Evolutionary conservation across 441 rosid genomes (phyloP).

Genomic region (Bruguiera hainesii): DNA sequence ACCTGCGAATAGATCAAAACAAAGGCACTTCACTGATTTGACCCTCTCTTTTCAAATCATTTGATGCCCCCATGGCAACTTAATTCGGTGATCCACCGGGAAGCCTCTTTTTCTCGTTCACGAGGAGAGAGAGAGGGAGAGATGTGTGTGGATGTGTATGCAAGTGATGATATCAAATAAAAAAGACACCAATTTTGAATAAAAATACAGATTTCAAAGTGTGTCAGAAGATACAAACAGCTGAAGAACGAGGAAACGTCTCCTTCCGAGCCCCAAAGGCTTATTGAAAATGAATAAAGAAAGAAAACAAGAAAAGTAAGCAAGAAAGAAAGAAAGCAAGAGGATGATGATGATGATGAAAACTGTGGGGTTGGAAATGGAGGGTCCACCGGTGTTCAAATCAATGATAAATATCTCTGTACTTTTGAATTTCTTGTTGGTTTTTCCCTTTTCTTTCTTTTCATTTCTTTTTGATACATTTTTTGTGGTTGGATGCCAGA

Average conservation of each 20-base stretch:
- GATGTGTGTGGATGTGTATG: not conserved
- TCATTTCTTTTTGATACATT: not conserved
- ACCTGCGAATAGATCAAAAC: constrained; percentile 45
- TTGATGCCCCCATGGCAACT: constrained; percentile 10
- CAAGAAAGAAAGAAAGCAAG: not conserved
- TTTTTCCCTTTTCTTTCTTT: constrained; percentile 6
- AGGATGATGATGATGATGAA: constrained; percentile 17
- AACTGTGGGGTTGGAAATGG: not conserved
- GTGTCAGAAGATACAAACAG: constrained; percentile 62
- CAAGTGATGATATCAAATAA: not conserved
- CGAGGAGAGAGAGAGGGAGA: constrained; percentile 17
- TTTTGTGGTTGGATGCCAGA: constrained; percentile 47
- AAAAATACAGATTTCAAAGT: constrained; percentile 21
- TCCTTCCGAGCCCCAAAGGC: constrained; percentile 30
- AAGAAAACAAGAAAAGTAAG: not conserved
- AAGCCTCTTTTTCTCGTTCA: not conserved
- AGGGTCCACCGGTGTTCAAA: constrained; percentile 29
- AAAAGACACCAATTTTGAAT: not conserved
- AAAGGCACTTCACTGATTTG: constrained; percentile 37
- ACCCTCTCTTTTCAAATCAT: constrained; percentile 42
- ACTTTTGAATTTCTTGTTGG: constrained; percentile 27
- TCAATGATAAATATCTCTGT: constrained; percentile 48
- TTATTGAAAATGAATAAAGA: not conserved
- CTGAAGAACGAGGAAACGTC: constrained; percentile 79
- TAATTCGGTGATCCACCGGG: constrained; percentile 13